These are phyloP conservation scores for Nakazawaea laoshanensis DNA, from an alignment of 805 yeast genomes.

Conservation along the genomic window DNA sequence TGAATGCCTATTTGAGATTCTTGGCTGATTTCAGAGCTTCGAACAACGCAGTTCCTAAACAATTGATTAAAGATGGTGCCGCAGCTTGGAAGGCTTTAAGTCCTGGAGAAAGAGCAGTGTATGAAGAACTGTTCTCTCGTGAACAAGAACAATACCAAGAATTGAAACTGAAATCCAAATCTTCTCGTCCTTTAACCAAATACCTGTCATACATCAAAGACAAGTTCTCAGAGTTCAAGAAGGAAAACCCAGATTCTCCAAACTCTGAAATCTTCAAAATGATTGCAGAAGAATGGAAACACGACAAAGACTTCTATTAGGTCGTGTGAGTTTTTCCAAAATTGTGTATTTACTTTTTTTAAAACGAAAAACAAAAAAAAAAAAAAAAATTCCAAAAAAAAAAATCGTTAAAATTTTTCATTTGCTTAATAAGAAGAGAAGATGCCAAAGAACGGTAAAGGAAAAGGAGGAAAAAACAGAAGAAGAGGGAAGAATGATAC, in stretches of 20 bases:
- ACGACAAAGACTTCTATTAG: conserved; percentile 5
- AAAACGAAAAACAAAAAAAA: neutral
- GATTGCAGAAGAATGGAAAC: conserved; percentile 6
- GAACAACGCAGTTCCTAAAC: neutral
- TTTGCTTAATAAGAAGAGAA: conserved; percentile 1
- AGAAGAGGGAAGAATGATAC: conserved; percentile 97
- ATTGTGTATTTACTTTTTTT: neutral
- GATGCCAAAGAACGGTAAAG: conserved; percentile 12
- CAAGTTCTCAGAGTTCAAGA: neutral
- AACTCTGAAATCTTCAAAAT: conserved; percentile 1
- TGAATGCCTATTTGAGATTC: neutral
- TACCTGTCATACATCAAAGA: conserved; percentile 5
- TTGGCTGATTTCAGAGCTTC: neutral
- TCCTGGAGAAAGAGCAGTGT: neutral
- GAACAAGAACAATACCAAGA: neutral
- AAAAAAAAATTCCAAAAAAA: conserved; percentile 2
- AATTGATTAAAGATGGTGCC: neutral
- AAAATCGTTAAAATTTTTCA: neutral
- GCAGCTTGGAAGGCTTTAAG: neutral
- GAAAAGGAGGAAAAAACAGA: conserved; percentile 80
- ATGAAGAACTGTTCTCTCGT: neutral
- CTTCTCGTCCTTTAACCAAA: neutral
- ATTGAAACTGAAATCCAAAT: neutral
- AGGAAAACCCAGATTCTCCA: neutral
- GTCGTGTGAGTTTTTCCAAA: neutral